Conservation (phyloP, 306 rosid genomes). For the Inga laurina region DNA sequence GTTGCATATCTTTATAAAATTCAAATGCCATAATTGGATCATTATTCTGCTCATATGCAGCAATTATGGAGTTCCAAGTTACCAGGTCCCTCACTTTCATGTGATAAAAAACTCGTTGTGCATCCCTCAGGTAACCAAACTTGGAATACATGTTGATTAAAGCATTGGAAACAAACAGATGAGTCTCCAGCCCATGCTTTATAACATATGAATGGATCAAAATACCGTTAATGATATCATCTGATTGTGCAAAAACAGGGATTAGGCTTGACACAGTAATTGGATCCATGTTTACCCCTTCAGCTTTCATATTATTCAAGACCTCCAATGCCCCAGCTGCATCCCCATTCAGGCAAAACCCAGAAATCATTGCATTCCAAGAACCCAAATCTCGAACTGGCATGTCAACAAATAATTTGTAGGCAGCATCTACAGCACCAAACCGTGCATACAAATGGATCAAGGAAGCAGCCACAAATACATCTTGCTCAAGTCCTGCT, state of each 20-base stretch:
- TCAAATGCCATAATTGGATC: constrained; percentile 41
- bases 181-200: constrained; percentile 47
- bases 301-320: constrained; percentile 37
- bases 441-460: constrained; percentile 43
- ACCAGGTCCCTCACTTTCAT: constrained; percentile 48
- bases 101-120: constrained; percentile 40
- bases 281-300: constrained; percentile 43
- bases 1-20: constrained; percentile 43
- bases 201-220: constrained; percentile 53
- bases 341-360: constrained; percentile 49
- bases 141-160: constrained; percentile 52
- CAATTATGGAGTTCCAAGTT: constrained; percentile 46
- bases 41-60: constrained; percentile 49
- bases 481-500: constrained; percentile 49
- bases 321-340: constrained; percentile 32
- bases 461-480: constrained; percentile 50
- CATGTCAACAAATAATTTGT: constrained; percentile 44
- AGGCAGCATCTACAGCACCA: constrained; percentile 30
- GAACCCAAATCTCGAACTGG: constrained; percentile 44
- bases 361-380: constrained; percentile 59
- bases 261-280: constrained; percentile 46
- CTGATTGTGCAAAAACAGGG: constrained; percentile 41
- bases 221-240: constrained; percentile 36
- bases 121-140: constrained; percentile 42
- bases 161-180: constrained; percentile 49